Percentiles rank a stretch among this genome's conserved stretches.
These are phyloP conservation scores for Deakozyma indianensis DNA, from an alignment of 805 yeast species.

Conservation along the genomic window DNA sequence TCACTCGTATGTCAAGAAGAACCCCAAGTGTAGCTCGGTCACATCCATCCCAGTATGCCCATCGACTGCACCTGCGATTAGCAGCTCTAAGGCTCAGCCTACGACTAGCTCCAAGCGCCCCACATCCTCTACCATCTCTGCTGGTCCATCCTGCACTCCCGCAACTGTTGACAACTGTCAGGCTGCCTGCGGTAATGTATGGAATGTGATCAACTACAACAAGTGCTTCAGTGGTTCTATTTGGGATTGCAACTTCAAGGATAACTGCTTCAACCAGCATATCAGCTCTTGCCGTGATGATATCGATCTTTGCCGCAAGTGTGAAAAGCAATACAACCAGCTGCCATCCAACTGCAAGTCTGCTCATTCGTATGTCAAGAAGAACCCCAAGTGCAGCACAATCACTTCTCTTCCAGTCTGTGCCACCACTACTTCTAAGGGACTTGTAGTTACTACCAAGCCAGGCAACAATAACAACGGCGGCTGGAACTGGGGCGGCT, in stretches of 20 bases:
- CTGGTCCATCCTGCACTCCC: background rate
- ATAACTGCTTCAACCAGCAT: background rate
- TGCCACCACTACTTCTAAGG: background rate
- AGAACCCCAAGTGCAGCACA: background rate
- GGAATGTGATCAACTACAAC: background rate
- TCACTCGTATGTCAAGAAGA: background rate
- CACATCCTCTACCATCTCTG: background rate
- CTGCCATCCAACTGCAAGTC: background rate
- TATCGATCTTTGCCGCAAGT: background rate
- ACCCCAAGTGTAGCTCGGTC: background rate
- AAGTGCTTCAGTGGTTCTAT: background rate
- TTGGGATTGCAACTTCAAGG: background rate
- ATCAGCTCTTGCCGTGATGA: background rate
- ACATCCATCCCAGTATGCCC: background rate
- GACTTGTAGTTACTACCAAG: background rate
- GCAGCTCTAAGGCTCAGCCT: background rate
- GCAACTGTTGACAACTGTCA: background rate
- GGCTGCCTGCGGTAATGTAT: background rate
- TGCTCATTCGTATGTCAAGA: background rate
- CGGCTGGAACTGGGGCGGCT: background rate
- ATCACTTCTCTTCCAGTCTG: background rate
- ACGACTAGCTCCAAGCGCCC: background rate
- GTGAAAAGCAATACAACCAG: background rate
- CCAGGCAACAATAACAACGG: background rate
- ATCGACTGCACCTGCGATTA: background rate